Conservation (phyloP, 306 rosid genomes). For the Casuarina cunninghamiana region DNA sequence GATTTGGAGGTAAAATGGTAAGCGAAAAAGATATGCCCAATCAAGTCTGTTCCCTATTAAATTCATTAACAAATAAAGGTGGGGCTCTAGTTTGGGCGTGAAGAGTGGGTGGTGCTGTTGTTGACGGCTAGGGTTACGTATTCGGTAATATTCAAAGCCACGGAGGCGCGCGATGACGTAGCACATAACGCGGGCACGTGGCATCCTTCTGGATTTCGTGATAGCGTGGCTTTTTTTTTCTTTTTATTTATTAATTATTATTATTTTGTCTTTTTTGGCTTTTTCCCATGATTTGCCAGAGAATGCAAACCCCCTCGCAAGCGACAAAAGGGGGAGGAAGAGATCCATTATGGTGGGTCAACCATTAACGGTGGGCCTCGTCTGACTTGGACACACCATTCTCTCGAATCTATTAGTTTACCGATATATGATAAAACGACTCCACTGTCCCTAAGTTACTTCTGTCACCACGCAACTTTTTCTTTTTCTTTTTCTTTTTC, state of each 20-base stretch:
- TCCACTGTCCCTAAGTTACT: constrained; percentile 17
- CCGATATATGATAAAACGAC: constrained; percentile 27
- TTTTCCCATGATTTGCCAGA: constrained; percentile 29
- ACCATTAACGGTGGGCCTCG: constrained; percentile 25
- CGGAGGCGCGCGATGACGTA: constrained; percentile 1
- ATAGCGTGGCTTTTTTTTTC: neutral
- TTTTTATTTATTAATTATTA: neutral
- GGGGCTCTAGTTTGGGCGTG: neutral
- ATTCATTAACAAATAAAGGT: too few species aligned
- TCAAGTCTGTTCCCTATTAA: too few species aligned
- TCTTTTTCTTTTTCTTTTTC: neutral
- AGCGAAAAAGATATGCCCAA: too few species aligned
- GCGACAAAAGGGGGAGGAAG: constrained; percentile 45
- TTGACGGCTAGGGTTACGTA: constrained; percentile 42
- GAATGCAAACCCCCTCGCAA: constrained; percentile 33
- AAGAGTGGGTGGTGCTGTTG: constrained; percentile 14
- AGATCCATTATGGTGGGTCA: constrained; percentile 37
- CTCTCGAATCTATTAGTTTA: constrained; percentile 8
- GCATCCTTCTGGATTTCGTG: neutral
- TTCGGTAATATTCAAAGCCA: constrained; percentile 22
- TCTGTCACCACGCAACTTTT: neutral
- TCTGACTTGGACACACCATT: constrained; percentile 55
- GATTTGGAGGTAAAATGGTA: too few species aligned
- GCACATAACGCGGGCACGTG: neutral
- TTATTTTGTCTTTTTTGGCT: neutral